Conservation (phyloP, 768 basidiomycete species). For the Coprinopsis cinerea region DNA sequence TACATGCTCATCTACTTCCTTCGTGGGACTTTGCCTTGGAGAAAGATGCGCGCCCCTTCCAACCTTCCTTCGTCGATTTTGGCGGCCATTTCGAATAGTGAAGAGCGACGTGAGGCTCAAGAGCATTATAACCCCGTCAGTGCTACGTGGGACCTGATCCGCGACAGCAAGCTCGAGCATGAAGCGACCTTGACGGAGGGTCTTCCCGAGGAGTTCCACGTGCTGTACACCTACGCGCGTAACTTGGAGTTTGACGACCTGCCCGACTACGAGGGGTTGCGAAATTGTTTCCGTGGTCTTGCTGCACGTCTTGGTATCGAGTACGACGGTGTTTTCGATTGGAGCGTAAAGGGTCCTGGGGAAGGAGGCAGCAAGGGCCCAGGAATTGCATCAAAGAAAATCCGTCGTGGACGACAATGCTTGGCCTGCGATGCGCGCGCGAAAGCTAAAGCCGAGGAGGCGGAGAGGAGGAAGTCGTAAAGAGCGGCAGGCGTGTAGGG, state of each 20-base stretch:
- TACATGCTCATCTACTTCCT: constrained; percentile 84
- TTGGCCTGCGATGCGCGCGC: constrained; percentile 22
- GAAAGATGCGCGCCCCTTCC: constrained; percentile 55
- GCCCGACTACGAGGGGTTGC: constrained; percentile 81
- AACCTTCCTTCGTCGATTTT: constrained; percentile 20
- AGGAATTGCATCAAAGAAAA: constrained; percentile 3
- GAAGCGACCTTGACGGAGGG: constrained; percentile 67
- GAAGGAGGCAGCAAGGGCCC: constrained; percentile 11
- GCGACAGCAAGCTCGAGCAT: constrained; percentile 62
- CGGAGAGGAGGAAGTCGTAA: neutral
- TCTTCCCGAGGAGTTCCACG: constrained; percentile 76
- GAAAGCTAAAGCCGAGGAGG: constrained; percentile 1
- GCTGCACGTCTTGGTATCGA: constrained; percentile 48
- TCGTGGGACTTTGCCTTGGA: constrained; percentile 74
- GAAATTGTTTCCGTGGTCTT: constrained; percentile 62
- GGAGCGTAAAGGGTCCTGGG: constrained; percentile 24
- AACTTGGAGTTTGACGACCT: constrained; percentile 83
- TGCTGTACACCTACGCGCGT: constrained; percentile 75
- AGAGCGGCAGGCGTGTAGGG: neutral
- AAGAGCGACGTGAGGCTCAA: constrained; percentile 20
- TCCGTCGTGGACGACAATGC: constrained; percentile 19
- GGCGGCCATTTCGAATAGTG: constrained; percentile 17
- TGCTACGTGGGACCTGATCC: constrained; percentile 73
- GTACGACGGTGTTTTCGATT: constrained; percentile 47
- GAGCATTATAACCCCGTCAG: constrained; percentile 49